Conservation (phyloP, 2,329 filamentous ascomycete species). For the Coleophoma crateriformis region DNA sequence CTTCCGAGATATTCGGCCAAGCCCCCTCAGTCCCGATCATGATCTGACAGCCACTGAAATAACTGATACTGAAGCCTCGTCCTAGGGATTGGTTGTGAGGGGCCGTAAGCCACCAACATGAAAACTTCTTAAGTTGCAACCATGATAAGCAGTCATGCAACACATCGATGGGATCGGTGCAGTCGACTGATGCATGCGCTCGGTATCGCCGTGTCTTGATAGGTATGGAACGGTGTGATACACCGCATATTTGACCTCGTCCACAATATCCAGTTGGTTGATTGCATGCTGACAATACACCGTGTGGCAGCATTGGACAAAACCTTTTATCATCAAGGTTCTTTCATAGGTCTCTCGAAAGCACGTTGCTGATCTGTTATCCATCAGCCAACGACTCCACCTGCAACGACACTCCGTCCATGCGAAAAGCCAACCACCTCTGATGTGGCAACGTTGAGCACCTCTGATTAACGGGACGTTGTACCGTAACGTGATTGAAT, state of each 20-base stretch:
- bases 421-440: too few relatives aligned
- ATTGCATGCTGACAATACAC: neutral
- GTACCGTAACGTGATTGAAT: constrained; percentile 24
- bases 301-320: neutral
- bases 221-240: constrained; percentile 1
- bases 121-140: constrained; percentile 1
- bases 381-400: constrained; percentile 9
- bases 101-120: constrained; percentile 6
- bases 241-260: constrained; percentile 1
- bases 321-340: too few relatives aligned
- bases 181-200: too few relatives aligned
- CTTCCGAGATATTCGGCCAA: too few relatives aligned
- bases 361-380: constrained; percentile 10
- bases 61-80: neutral
- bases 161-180: too few relatives aligned
- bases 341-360: too few relatives aligned
- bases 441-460: constrained; percentile 6
- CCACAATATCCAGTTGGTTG: too few relatives aligned
- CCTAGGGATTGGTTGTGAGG: constrained; percentile 3
- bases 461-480: constrained; percentile 15
- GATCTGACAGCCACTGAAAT: neutral
- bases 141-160: neutral
- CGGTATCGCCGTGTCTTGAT: too few relatives aligned
- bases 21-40: neutral
- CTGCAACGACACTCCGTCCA: constrained; percentile 4